Base-by-base conservation (phyloP, 2,329 filamentous ascomycete genomes). In the Zymoseptoria brevis region DNA sequence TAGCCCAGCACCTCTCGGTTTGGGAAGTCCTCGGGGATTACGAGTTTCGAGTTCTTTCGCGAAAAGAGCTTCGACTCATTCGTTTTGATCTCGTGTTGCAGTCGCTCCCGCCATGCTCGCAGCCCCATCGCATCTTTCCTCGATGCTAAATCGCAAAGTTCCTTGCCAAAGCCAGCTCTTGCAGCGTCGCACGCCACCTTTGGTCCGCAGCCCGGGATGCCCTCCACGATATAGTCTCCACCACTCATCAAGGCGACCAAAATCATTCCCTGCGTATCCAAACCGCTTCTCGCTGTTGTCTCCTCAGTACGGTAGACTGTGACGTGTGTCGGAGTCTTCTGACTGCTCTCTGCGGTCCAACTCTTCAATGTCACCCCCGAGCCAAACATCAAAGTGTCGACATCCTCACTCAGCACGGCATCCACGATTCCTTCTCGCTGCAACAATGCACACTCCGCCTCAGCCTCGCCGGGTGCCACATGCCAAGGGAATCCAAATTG, bases 221-320 rank as follows among this genome's bases (percentile, higher is more conserved):
- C 94, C 57, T 90, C 89, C 0, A 92, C 89, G 0, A 93, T 79
- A 67, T 99, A 99, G 73, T 99, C 94, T 6, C 94, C 94, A 6
- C 94, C 94, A 66, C 92, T 96, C 83, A 99, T 91, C 62, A 99
- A 77, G 0, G 94, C 94, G 19, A 97, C 88, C 11, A 99, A 77
- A 21, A 97, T 87, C 92, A 99, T 96, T 0, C 91, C 93, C 63
- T 94, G 86, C 19, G 88, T 81, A 68, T 92, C 89, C 52, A 97
- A 77, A 0, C 87, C 87, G 1, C 74, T 77, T 59, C 58, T 76
- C n/a, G 75, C 73, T 66, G 79, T 79, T 0, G 85, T 82, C 45
- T 81, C 78, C 9, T 80, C 73, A 0, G 83, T 83, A 58, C 90
- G 84, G 71, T 96, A 95, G 53, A 95, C 77, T 50, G 87, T 89